Base-by-base conservation (phyloP, 139 green algal genomes). In the Zygnema circumcarinatum region DNA sequence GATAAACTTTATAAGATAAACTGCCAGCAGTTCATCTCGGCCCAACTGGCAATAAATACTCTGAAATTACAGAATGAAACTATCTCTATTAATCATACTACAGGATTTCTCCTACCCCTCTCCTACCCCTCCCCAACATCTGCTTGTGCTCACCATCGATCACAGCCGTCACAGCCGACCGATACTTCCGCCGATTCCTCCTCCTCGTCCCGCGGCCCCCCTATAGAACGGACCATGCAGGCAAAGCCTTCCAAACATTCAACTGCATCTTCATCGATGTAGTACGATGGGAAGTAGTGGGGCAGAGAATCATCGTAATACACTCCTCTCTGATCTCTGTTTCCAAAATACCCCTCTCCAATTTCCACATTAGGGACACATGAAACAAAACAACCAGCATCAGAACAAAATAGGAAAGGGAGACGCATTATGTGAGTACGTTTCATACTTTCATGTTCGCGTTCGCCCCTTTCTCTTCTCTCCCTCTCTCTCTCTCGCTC, bases 231-330 rank as follows among this genome's bases (percentile, higher is more conserved):
- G 16, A 78, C 69, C 69, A 52, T 38, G 69, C 69, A 78, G 69
- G 69, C 69, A 16, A 20, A 41, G 35, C 69, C 69, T 16, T 39
- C 69, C 69, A 78, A 16, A 16, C 69, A 78, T 11, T 78, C 69
- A 3, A 78, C 69, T 22, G 69, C 69, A 16, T 78, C 69, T 41
- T 78, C 69, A 16, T 78, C 69, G 69, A 78, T 78, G 69, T 78
- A 78, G 69, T 78, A 78, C 35, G 69, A 78, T 11, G 69, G 69
- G 16, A 78, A 78, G 16, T 78, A 78, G 69, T n/a, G 16, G 69
- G 69, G 69, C 69, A 78, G 16, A 22, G 69, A 39, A 20, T 78
- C 69, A 52, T 78, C 69, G 16, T 78, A 78, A 16, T 78, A 78
- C 69, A 78, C 69, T 22, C 69, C 69, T 41, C 69, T 3, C 69